Evolutionary conservation across 2,329 filamentous ascomycete species (phyloP).

Genomic region (Sordariomycetes sp.): DNA sequence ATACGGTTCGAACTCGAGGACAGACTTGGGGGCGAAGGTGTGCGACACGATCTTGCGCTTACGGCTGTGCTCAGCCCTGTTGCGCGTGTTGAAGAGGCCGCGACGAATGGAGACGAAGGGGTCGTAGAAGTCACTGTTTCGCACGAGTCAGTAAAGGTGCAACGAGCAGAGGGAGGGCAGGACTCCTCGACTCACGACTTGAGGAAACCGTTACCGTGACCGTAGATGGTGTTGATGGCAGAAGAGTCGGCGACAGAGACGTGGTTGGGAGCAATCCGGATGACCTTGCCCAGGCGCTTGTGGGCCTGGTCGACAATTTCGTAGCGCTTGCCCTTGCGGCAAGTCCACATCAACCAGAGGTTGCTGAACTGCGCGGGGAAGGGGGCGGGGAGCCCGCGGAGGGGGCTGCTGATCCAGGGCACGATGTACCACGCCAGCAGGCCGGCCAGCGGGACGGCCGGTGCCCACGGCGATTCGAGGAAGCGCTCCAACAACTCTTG

Average conservation of each 20-base stretch:
- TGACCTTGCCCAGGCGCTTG: conserved; percentile 62
- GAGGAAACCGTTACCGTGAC: conserved; percentile 63
- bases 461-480: conserved; percentile 2
- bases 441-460: background rate
- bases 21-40: conserved; percentile 71
- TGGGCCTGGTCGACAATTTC: conserved; percentile 57
- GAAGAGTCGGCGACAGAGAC: conserved; percentile 67
- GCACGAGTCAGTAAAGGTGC: background rate
- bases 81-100: conserved; percentile 80
- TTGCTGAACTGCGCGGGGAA: conserved; percentile 57
- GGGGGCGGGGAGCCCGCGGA: conserved; percentile 45
- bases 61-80: conserved; percentile 68
- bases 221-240: conserved; percentile 68
- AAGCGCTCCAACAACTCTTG: background rate
- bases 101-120: conserved; percentile 79
- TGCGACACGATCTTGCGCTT: conserved; percentile 85
- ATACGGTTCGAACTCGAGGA: conserved; percentile 79
- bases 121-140: conserved; percentile 67
- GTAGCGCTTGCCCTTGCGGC: conserved; percentile 53
- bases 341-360: conserved; percentile 62
- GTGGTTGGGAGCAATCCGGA: conserved; percentile 75
- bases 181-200: conserved; percentile 39
- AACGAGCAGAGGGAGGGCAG: fast-evolving
- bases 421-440: conserved; percentile 21
- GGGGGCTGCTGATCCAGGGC: conserved; percentile 44